Conservation (phyloP, 1,284 basidiomycete species). For the Malassezia pachydermatis region DNA sequence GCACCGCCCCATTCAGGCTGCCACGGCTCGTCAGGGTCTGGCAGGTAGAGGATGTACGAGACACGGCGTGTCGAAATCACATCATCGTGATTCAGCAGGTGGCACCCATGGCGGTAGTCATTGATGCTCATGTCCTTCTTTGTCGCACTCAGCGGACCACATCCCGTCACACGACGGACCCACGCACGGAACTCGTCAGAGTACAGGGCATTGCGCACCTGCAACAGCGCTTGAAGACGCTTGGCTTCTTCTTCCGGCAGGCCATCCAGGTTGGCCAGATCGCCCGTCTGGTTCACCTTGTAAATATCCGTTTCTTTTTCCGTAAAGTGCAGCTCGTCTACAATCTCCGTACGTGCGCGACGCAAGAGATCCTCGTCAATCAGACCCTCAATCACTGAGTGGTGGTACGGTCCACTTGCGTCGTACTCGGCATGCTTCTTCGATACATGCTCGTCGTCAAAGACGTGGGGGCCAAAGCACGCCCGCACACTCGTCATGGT, state of each 20-base stretch:
- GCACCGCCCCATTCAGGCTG: constrained; percentile 78
- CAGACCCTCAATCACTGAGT: constrained; percentile 69
- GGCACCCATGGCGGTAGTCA: constrained; percentile 71
- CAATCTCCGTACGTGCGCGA: constrained; percentile 67
- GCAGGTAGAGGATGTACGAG: constrained; percentile 95
- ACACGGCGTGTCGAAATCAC: constrained; percentile 90
- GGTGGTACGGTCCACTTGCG: constrained; percentile 61
- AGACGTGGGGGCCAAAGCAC: constrained; percentile 27
- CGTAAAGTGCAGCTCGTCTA: constrained; percentile 76
- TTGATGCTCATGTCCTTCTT: constrained; percentile 96
- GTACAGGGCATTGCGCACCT: constrained; percentile 84
- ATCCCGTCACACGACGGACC: constrained; percentile 78
- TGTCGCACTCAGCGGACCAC: constrained; percentile 74
- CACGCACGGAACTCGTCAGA: constrained; percentile 73
- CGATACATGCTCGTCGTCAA: constrained; percentile 19
- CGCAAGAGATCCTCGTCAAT: constrained; percentile 72
- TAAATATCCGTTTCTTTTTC: constrained; percentile 99
- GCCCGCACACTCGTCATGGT: constrained; percentile 16
- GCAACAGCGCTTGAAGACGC: constrained; percentile 50
- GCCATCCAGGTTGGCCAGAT: constrained; percentile 81
- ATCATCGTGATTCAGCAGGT: constrained; percentile 67
- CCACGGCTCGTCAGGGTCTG: constrained; percentile 64
- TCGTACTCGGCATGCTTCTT: constrained; percentile 27
- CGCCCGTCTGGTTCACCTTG: constrained; percentile 93
- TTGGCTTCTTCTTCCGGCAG: constrained; percentile 51